Conservation (phyloP, 169 alveolate species). For the Babesia ovata region DNA sequence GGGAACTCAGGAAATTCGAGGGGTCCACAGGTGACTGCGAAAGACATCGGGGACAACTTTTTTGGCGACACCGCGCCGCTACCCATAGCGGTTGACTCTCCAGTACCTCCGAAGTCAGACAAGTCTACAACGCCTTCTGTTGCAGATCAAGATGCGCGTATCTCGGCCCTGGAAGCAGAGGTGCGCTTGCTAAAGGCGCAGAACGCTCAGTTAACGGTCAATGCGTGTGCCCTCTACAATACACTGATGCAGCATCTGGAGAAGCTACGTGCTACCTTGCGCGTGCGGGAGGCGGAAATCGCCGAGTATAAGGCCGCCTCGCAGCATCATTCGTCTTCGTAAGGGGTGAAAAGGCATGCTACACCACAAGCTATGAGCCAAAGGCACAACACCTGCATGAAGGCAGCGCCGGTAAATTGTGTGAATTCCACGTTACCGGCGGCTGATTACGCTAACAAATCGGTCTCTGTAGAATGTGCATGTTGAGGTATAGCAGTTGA, state of each 20-base stretch:
- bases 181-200: constrained; percentile 51
- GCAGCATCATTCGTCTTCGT: too few relatives aligned
- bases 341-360: too few relatives aligned
- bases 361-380: too few relatives aligned
- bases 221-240: constrained; percentile 54
- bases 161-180: constrained; percentile 33
- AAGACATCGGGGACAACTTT: constrained; percentile 4
- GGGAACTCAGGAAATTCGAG: not conserved
- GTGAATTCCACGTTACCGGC: too few relatives aligned
- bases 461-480: too few relatives aligned
- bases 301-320: too few relatives aligned
- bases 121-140: not conserved
- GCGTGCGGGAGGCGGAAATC: not conserved
- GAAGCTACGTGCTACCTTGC: constrained; percentile 18
- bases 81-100: not conserved
- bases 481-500: too few relatives aligned
- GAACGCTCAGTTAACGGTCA: constrained; percentile 54
- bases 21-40: not conserved
- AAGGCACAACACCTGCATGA: too few relatives aligned
- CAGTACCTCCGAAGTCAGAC: not conserved
- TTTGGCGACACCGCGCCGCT: not conserved
- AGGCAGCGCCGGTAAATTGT: too few relatives aligned
- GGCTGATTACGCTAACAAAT: too few relatives aligned
- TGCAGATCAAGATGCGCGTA: not conserved
- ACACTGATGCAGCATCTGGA: constrained; percentile 56